Percentiles rank a stretch among this genome's conserved stretches.
phyloP scores from a whole-genome alignment of 2,329 filamentous ascomycete species.

The Colletotrichum tanaceti region DNA sequence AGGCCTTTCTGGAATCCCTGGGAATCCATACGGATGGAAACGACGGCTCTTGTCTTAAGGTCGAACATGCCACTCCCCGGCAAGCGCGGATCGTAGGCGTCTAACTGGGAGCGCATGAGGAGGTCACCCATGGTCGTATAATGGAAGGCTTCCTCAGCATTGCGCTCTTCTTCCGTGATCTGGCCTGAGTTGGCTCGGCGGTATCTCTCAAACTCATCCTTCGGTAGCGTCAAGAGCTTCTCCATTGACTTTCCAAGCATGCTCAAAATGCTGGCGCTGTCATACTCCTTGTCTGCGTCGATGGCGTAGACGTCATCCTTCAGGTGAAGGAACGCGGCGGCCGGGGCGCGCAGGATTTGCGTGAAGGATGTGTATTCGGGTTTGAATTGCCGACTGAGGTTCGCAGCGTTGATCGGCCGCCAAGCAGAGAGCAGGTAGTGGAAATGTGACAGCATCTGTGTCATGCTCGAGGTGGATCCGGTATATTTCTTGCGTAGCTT shows the following conservation, averaged over 20 bases:
- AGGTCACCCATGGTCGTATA: constrained; percentile 90
- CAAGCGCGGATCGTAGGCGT: constrained; percentile 86
- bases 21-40: constrained; percentile 91
- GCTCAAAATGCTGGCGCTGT: constrained; percentile 85
- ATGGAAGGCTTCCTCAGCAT: constrained; percentile 82
- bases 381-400: constrained; percentile 75
- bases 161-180: constrained; percentile 77
- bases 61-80: constrained; percentile 96
- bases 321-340: constrained; percentile 83
- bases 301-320: constrained; percentile 92
- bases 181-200: constrained; percentile 74
- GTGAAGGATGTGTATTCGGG: constrained; percentile 76
- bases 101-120: constrained; percentile 93
- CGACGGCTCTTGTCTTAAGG: constrained; percentile 91
- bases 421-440: constrained; percentile 90
- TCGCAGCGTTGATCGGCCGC: constrained; percentile 75
- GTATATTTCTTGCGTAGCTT: constrained; percentile 81
- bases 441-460: constrained; percentile 85
- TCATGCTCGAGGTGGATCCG: constrained; percentile 98
- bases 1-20: constrained; percentile 76
- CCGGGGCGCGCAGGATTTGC: constrained; percentile 75
- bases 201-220: constrained; percentile 87
- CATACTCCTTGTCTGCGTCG: constrained; percentile 93
- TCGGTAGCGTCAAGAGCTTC: constrained; percentile 87
- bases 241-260: constrained; percentile 97